Evolutionary conservation across 306 rosid species (phyloP).

Genomic region (Rosa lucieae): DNA sequence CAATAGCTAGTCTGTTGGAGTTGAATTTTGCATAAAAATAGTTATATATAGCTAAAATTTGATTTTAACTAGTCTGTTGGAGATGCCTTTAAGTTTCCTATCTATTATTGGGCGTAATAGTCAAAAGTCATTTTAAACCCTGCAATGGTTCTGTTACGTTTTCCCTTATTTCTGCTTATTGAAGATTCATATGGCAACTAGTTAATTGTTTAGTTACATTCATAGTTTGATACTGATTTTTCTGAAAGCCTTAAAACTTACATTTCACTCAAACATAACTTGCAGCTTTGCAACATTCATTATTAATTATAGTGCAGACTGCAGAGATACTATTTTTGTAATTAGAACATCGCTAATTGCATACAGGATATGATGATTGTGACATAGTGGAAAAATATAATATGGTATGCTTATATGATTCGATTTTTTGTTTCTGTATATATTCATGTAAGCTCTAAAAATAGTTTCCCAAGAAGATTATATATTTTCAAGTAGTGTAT

Average conservation of each 20-base stretch:
- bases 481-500: too few species aligned
- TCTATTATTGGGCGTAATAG: background rate
- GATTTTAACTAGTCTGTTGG: too few species aligned
- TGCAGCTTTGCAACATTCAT: background rate
- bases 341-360: slow-evolving; percentile 1
- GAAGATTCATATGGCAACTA: background rate
- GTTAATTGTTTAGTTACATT: background rate
- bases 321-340: background rate
- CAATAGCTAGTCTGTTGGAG: too few species aligned
- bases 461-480: too few species aligned
- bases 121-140: background rate
- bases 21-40: too few species aligned
- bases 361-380: slow-evolving; percentile 29
- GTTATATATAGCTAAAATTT: too few species aligned
- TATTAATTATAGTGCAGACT: background rate
- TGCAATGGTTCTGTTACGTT: slow-evolving; percentile 5
- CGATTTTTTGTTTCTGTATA: too few species aligned
- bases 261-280: background rate
- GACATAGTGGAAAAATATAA: slow-evolving; percentile 30
- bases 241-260: background rate
- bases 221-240: background rate
- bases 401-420: background rate
- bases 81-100: too few species aligned
- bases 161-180: background rate
- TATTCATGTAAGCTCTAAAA: too few species aligned